Conservation (phyloP, 495 filamentous ascomycete genomes). For the Neurospora tetrasperma region DNA sequence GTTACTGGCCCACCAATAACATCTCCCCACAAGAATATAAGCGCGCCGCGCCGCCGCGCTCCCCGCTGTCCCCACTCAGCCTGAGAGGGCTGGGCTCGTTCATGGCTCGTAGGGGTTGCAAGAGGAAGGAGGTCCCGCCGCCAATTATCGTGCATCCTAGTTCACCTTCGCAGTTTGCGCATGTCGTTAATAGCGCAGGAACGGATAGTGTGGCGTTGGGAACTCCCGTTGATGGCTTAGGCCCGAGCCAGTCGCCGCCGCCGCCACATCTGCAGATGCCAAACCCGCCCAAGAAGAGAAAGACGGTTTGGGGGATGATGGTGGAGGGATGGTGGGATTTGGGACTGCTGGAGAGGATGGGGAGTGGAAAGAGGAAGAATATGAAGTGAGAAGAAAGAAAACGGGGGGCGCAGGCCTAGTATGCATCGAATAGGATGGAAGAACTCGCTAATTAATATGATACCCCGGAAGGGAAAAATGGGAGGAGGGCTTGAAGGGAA, state of each 20-base stretch:
- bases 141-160: conserved; percentile 12
- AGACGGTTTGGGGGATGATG: conserved; percentile 28
- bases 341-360: conserved; percentile 30
- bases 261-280: background rate
- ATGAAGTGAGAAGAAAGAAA: background rate
- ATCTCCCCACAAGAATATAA: conserved; percentile 16
- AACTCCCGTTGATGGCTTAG: background rate
- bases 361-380: conserved; percentile 16
- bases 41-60: conserved; percentile 13
- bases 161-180: background rate
- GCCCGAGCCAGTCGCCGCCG: background rate
- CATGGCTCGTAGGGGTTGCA: background rate
- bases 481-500: background rate
- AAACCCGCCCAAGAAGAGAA: conserved; percentile 21
- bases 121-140: conserved; percentile 7
- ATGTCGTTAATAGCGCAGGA: background rate
- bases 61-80: conserved; percentile 13
- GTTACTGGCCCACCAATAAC: conserved; percentile 7
- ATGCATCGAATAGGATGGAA: background rate
- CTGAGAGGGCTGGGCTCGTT: background rate
- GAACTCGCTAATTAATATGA: background rate
- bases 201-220: conserved; percentile 5
- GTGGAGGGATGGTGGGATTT: conserved; percentile 40
- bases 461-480: background rate
- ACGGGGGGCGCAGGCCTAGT: background rate